Evolutionary conservation across 371 early-diverging fungal genomes (phyloP).

Genomic region (Zopfochytrium polystomum): DNA sequence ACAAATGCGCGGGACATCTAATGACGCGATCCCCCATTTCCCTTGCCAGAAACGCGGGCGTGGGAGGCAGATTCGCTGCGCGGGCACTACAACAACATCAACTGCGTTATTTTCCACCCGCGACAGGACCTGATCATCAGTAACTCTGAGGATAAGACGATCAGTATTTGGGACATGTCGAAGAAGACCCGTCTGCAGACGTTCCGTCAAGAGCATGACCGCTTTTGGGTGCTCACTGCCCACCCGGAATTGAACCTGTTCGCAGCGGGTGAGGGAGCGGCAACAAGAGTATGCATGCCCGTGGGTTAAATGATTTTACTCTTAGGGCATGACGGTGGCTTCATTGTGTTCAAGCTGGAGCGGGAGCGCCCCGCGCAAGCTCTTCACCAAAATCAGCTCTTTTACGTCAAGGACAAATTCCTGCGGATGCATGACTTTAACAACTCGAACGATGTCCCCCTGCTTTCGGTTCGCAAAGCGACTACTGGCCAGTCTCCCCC

Average conservation of each 20-base stretch:
- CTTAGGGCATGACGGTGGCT: constrained; percentile 93
- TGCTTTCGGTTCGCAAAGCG: constrained; percentile 69
- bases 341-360: constrained; percentile 96
- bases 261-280: constrained; percentile 76
- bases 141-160: constrained; percentile 94
- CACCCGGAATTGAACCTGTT: constrained; percentile 94
- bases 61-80: constrained; percentile 98
- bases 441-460: constrained; percentile 69
- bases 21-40: no score
- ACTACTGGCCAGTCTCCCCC: constrained; percentile 23
- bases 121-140: constrained; percentile 90
- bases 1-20: no score
- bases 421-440: constrained; percentile 77
- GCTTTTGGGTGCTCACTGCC: constrained; percentile 95
- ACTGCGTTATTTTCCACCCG: constrained; percentile 88
- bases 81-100: constrained; percentile 98
- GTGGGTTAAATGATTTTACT: constrained; percentile 2
- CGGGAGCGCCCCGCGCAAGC: constrained; percentile 90
- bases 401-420: constrained; percentile 80
- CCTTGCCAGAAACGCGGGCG: constrained; percentile 90
- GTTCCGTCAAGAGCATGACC: constrained; percentile 93
- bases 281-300: constrained; percentile 12
- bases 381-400: constrained; percentile 73
- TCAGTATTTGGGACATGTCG: constrained; percentile 95
- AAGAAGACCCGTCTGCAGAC: constrained; percentile 88